Evolutionary conservation across 768 basidiomycete genomes (phyloP).

Genomic region (Hirschioporus abietinus): DNA sequence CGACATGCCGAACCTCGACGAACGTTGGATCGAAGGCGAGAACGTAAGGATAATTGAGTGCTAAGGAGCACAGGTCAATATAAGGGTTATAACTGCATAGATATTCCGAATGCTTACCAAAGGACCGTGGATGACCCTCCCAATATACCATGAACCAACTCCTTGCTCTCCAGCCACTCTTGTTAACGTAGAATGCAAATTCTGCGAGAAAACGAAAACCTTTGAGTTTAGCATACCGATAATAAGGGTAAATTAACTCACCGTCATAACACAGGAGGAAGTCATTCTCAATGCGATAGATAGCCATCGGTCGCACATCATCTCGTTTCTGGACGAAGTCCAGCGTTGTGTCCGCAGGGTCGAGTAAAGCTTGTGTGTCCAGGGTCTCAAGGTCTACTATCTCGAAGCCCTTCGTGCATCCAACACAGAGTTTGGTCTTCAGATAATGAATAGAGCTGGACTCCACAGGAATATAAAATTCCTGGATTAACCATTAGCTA

Average conservation of each 20-base stretch:
- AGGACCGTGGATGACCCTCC: slow-evolving; percentile 92
- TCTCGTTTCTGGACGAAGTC: slow-evolving; percentile 92
- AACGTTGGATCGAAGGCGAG: slow-evolving; percentile 95
- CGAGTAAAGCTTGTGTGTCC: slow-evolving; percentile 93
- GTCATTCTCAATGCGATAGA: slow-evolving; percentile 94
- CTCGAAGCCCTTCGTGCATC: slow-evolving; percentile 96
- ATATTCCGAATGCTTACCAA: slow-evolving; percentile 58
- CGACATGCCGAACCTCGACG: slow-evolving; percentile 94
- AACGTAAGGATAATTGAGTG: slow-evolving; percentile 93
- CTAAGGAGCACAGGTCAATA: slow-evolving; percentile 36
- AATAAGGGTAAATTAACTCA: slow-evolving; percentile 30
- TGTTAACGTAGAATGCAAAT: slow-evolving; percentile 98
- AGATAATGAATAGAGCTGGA: slow-evolving; percentile 96
- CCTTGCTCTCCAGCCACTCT: slow-evolving; percentile 86
- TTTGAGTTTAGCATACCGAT: slow-evolving; percentile 7
- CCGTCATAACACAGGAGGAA: slow-evolving; percentile 98
- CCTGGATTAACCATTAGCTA: slow-evolving; percentile 40
- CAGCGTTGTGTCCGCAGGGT: slow-evolving; percentile 84
- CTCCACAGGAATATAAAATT: slow-evolving; percentile 98
- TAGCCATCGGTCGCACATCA: slow-evolving; percentile 82
- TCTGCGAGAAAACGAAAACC: slow-evolving; percentile 48
- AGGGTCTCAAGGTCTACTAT: slow-evolving; percentile 96
- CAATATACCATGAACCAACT: slow-evolving; percentile 94
- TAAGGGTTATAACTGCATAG: background rate
- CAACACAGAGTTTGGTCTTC: slow-evolving; percentile 95